These are phyloP conservation scores for Phoma sp. DNA, from an alignment of 2,329 filamentous ascomycete genomes.

Conservation along the genomic window DNA sequence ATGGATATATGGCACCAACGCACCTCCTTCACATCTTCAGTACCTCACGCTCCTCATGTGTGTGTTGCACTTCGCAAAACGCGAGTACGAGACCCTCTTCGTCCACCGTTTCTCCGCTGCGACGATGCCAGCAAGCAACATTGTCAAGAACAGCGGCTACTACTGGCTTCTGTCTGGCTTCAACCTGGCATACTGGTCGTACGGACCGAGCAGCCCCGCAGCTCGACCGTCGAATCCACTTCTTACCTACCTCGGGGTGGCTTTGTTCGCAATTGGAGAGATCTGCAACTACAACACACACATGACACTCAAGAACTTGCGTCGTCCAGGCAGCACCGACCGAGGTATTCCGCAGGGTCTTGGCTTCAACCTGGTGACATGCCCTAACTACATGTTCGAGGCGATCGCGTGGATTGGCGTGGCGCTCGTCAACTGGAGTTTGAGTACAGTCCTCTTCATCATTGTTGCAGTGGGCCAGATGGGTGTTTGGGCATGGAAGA, in stretches of 20 bases:
- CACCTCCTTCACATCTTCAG: conserved; percentile 69
- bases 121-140: conserved; percentile 90
- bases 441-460: conserved; percentile 79
- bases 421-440: conserved; percentile 78
- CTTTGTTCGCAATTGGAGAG: conserved; percentile 79
- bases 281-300: conserved; percentile 81
- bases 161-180: conserved; percentile 89
- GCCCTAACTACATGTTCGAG: conserved; percentile 98
- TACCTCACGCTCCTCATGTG: conserved; percentile 76
- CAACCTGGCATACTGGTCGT: conserved; percentile 83
- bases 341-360: conserved; percentile 86
- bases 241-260: conserved; percentile 66
- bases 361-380: conserved; percentile 86
- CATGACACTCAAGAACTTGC: conserved; percentile 76
- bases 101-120: conserved; percentile 93
- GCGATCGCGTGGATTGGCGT: conserved; percentile 85
- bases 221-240: conserved; percentile 59
- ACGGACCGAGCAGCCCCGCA: conserved; percentile 74
- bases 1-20: conserved; percentile 69
- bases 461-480: conserved; percentile 77
- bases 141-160: conserved; percentile 93
- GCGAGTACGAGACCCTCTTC: conserved; percentile 92
- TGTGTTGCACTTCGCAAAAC: conserved; percentile 87
- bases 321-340: conserved; percentile 77
- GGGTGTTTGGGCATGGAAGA: conserved; percentile 86